These are phyloP conservation scores for Candida endomychidarum DNA, from an alignment of 805 yeast species.

Conservation along the genomic window DNA sequence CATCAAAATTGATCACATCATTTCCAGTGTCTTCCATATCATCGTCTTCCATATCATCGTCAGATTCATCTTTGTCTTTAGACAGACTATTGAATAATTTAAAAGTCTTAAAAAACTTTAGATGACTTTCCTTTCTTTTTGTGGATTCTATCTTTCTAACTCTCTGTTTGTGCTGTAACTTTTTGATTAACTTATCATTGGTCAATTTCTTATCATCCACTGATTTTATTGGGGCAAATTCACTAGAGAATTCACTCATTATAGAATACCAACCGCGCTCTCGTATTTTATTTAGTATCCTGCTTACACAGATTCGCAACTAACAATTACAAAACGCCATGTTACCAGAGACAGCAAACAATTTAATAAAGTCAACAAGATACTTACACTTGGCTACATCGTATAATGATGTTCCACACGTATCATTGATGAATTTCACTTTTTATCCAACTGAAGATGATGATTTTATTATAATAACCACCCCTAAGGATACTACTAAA, in stretches of 20 bases:
- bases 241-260: conserved; percentile 15
- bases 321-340: conserved; percentile 1
- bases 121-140: conserved; percentile 4
- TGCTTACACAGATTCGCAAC: conserved; percentile 2
- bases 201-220: conserved; percentile 21
- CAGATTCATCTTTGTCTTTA: background rate
- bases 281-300: too few relatives aligned
- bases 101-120: conserved; percentile 8
- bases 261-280: background rate
- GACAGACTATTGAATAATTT: background rate
- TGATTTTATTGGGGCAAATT: conserved; percentile 28
- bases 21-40: background rate
- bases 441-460: conserved; percentile 46
- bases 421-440: conserved; percentile 87
- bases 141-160: conserved; percentile 9
- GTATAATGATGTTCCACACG: conserved; percentile 73
- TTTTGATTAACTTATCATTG: conserved; percentile 20
- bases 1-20: background rate
- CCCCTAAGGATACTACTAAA: conserved; percentile 71
- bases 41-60: background rate
- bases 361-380: conserved; percentile 57
- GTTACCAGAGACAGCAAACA: conserved; percentile 38
- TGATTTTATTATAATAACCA: conserved; percentile 66
- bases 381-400: conserved; percentile 87
- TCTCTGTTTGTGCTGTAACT: conserved; percentile 16